These are phyloP conservation scores for Leptodontidium sp. DNA, from an alignment of 2,329 filamentous ascomycete species.

Conservation along the genomic window DNA sequence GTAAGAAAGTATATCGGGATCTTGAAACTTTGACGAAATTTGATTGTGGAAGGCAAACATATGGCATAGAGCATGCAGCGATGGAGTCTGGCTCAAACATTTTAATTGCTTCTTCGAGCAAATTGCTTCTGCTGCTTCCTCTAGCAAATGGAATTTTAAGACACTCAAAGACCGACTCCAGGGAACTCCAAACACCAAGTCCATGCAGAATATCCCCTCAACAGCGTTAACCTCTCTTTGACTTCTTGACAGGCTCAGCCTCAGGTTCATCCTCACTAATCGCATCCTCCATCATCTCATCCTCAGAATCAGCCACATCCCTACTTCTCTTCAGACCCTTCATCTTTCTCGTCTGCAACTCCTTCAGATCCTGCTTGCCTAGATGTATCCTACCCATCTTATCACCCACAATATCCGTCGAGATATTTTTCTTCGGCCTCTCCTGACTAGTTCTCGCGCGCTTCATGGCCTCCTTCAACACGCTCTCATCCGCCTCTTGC, in stretches of 20 bases:
- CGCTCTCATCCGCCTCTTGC: constrained; percentile 77
- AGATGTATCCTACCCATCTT: constrained; percentile 95
- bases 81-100: not conserved
- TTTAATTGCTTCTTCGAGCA: not conserved
- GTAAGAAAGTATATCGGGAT: not conserved
- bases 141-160: constrained; percentile 6
- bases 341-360: constrained; percentile 97
- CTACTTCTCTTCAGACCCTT: constrained; percentile 93
- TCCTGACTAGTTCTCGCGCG: constrained; percentile 79
- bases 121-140: not conserved
- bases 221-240: constrained; percentile 37
- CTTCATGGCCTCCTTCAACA: constrained; percentile 91
- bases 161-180: constrained; percentile 23
- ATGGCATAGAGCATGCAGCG: not conserved
- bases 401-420: constrained; percentile 90
- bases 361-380: constrained; percentile 85
- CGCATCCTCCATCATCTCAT: constrained; percentile 58
- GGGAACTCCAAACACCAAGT: constrained; percentile 40
- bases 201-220: constrained; percentile 27
- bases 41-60: not conserved
- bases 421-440: constrained; percentile 94
- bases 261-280: constrained; percentile 46
- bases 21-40: not conserved
- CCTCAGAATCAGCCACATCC: constrained; percentile 64
- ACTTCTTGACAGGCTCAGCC: constrained; percentile 39